phyloP scores from a whole-genome alignment of 768 basidiomycete genomes.

The Tricholoma flavovirens region DNA sequence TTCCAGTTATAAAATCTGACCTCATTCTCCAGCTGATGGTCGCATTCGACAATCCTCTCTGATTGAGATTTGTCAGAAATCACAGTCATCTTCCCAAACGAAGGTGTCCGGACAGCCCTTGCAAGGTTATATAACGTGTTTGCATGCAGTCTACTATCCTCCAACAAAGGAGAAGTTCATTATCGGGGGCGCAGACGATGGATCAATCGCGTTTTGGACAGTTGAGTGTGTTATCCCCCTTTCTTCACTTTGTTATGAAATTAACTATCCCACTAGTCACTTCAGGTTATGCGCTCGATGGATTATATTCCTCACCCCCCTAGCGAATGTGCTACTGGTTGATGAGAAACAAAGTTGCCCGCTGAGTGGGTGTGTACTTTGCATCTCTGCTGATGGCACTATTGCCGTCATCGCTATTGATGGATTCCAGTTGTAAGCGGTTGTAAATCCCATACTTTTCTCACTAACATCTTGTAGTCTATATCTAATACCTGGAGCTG shows the following conservation, averaged over 20 bases:
- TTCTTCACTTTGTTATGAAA: background rate
- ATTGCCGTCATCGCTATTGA: constrained; percentile 74
- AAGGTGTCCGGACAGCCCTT: constrained; percentile 43
- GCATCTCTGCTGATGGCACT: constrained; percentile 73
- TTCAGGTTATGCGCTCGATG: constrained; percentile 65
- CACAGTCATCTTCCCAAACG: constrained; percentile 19
- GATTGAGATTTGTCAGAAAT: constrained; percentile 28
- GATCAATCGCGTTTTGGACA: constrained; percentile 72
- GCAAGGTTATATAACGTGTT: constrained; percentile 38
- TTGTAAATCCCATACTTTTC: background rate
- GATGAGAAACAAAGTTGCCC: constrained; percentile 46
- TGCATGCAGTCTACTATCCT: constrained; percentile 53
- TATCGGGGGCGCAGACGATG: constrained; percentile 74
- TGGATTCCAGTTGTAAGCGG: constrained; percentile 70
- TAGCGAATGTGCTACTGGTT: constrained; percentile 54
- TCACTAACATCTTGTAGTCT: constrained; percentile 39
- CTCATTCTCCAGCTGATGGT: constrained; percentile 42
- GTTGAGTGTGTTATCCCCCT: constrained; percentile 39
- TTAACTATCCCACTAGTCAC: constrained; percentile 34
- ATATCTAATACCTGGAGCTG: constrained; percentile 77
- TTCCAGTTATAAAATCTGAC: background rate
- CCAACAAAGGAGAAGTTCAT: constrained; percentile 58
- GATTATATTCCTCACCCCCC: constrained; percentile 65
- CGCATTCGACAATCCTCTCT: constrained; percentile 41
- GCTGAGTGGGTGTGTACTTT: constrained; percentile 63